These are phyloP conservation scores for Cryptosporidium sp. DNA, from an alignment of 169 alveolate species.

Conservation along the genomic window DNA sequence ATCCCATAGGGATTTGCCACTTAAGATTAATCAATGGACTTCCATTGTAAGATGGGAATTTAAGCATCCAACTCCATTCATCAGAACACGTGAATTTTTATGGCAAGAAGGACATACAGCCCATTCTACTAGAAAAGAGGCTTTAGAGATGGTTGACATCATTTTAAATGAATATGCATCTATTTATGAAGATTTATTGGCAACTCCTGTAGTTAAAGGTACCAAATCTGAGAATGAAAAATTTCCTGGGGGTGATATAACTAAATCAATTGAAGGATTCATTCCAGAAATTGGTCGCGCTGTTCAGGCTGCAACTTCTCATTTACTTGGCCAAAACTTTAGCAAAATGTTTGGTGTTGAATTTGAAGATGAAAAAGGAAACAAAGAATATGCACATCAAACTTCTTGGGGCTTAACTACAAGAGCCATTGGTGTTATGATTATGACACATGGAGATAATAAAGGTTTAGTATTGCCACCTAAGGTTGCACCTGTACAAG, in stretches of 20 bases:
- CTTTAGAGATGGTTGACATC: conserved; percentile 90
- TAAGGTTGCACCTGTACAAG: conserved; percentile 95
- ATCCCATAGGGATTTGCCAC: conserved; percentile 98
- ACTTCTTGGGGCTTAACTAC: conserved; percentile 99
- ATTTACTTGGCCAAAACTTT: conserved; percentile 97
- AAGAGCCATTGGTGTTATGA: conserved; percentile 94
- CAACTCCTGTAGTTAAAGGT: conserved; percentile 99
- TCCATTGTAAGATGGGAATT: conserved; percentile 99
- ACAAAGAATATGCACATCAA: conserved; percentile 93
- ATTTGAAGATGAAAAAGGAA: conserved; percentile 93
- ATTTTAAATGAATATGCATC: conserved; percentile 90
- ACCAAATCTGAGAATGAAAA: conserved; percentile 96
- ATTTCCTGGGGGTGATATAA: conserved; percentile 99
- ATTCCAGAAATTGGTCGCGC: conserved; percentile 99
- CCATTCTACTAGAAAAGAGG: conserved; percentile 96
- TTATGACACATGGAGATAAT: conserved; percentile 98
- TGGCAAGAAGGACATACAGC: conserved; percentile 99
- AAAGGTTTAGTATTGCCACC: conserved; percentile 98
- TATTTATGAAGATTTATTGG: conserved; percentile 96
- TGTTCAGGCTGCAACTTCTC: conserved; percentile 98
- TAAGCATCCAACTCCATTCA: conserved; percentile 99
- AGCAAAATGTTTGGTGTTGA: conserved; percentile 97
- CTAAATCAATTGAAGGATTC: conserved; percentile 97
- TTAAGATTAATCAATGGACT: conserved; percentile 97
- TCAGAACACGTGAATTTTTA: conserved; percentile 98